Evolutionary conservation across 768 basidiomycete genomes (phyloP), one percentile per base, ranked within the genome.

Genomic region (Lentinus tigrinus): DNA sequence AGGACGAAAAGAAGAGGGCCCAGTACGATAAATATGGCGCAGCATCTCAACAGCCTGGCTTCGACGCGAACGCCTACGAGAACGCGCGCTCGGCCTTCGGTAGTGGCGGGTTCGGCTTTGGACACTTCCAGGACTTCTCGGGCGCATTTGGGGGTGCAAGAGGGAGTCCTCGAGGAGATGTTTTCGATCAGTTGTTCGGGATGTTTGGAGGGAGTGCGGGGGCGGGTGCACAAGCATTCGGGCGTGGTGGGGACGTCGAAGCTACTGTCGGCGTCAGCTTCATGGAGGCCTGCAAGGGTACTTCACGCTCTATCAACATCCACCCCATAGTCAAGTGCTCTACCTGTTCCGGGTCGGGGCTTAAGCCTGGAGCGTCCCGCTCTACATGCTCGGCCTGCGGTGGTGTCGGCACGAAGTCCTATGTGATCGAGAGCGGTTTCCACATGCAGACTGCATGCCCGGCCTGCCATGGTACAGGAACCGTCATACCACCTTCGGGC

Each of bases 391-490:
- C 76, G 50, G 74, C 87, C 36, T 99, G 97, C 74, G 81, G 85
- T 57, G 97, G 97, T 55, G 81, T 90, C 23, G 97, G 97, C 44
- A 85, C 88, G 36, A 84, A 87, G 71, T 92, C 94, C 17, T 98
- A 91, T 72, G 87, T 93, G 52, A 83, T 99, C 67, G 87, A 93
- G 68, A 88, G 82, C 70, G 97, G 97, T 17, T 98, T 99, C 84
- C 91, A 94, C 70, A 95, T 99, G 93, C 87, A 94, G 23, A 91
- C 87, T 60, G 94, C 93, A 28, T 99, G 97, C 75, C 78, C 79
- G 53, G 70, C 82, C 26, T 99, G 97, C 73, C 78, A 81, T 17
- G 97, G 97, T 10, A 78, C 81, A 27, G 97, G 97, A 24, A 84
- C 84, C 42, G 83, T 82, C 2, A 83, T 97, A 34, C 93, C 94